A percentile compares a stretch with the other conserved stretches of the same genome.
These are phyloP conservation scores for Panaeolus papilionaceus DNA, from an alignment of 768 basidiomycete species.

Conservation along the genomic window DNA sequence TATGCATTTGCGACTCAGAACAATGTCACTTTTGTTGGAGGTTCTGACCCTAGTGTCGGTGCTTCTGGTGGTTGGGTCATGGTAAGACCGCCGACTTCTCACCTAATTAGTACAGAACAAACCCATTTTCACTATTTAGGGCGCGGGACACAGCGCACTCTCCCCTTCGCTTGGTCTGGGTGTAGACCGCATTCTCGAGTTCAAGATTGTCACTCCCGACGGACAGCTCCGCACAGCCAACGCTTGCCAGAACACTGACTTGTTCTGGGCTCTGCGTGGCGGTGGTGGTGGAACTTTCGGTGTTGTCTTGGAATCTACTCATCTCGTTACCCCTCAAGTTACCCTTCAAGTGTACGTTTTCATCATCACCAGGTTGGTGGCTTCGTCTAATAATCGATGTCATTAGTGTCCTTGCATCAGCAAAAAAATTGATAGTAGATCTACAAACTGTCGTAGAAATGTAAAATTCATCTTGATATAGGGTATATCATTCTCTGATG, in stretches of 20 bases:
- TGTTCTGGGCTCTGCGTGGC: slow-evolving; percentile 55
- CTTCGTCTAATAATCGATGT: too few species aligned
- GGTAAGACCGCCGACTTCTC: too few species aligned
- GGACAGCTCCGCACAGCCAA: slow-evolving; percentile 43
- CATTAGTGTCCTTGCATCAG: neutral
- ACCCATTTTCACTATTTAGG: too few species aligned
- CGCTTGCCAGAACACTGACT: slow-evolving; percentile 40
- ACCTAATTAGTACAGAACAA: too few species aligned
- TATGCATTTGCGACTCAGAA: slow-evolving; percentile 43
- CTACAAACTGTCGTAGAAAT: too few species aligned
- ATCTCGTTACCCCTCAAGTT: slow-evolving; percentile 10
- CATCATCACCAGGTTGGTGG: too few species aligned
- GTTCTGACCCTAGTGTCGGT: slow-evolving; percentile 44
- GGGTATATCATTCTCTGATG: too few species aligned
- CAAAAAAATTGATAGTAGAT: too few species aligned
- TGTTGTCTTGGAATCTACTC: slow-evolving; percentile 26
- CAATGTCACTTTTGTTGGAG: slow-evolving; percentile 51
- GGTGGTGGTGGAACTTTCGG: slow-evolving; percentile 33
- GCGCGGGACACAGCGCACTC: slow-evolving; percentile 37
- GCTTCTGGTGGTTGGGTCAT: slow-evolving; percentile 50
- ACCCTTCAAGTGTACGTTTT: slow-evolving; percentile 20
- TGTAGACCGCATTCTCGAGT: slow-evolving; percentile 50
- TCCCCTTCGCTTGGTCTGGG: slow-evolving; percentile 45
- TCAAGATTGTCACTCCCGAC: slow-evolving; percentile 44
- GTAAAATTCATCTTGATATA: too few species aligned